Percentiles rank a stretch among this genome's conserved stretches.
These are phyloP conservation scores for Trypanosoma lewisi DNA, from an alignment of 208 protist species.

Conservation along the genomic window DNA sequence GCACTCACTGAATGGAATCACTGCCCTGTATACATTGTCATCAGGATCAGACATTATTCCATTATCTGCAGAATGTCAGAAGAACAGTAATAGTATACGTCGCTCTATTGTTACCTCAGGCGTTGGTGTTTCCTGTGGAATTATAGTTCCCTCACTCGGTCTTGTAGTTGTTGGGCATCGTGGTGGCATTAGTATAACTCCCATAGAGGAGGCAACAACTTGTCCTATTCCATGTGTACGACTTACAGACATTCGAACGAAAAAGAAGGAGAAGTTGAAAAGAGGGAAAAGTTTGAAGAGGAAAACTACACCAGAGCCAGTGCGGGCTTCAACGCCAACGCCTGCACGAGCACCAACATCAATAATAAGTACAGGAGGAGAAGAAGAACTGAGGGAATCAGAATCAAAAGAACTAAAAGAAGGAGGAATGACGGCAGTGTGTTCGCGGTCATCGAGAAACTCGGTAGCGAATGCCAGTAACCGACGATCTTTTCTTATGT, in stretches of 20 bases:
- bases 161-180: constrained; percentile 58
- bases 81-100: constrained; percentile 1
- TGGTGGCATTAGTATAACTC: constrained; percentile 39
- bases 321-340: neutral
- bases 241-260: constrained; percentile 30
- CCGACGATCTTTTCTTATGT: neutral
- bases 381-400: no score
- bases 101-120: constrained; percentile 21
- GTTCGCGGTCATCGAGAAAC: no score
- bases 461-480: neutral
- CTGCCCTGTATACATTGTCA: constrained; percentile 20
- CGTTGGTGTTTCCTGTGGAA: constrained; percentile 26
- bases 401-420: no score
- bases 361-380: neutral
- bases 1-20: constrained; percentile 20
- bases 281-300: neutral
- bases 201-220: constrained; percentile 40
- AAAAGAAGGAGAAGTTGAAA: neutral
- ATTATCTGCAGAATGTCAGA: neutral
- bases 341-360: neutral
- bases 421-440: no score
- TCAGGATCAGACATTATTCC: neutral
- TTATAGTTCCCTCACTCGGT: constrained; percentile 32
- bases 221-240: constrained; percentile 42
- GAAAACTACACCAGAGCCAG: neutral